A percentile compares a stretch with the other conserved stretches of the same genome.
Evolutionary conservation across 2,329 filamentous ascomycete genomes (phyloP).

Genomic region (Arthroderma uncinatum): DNA sequence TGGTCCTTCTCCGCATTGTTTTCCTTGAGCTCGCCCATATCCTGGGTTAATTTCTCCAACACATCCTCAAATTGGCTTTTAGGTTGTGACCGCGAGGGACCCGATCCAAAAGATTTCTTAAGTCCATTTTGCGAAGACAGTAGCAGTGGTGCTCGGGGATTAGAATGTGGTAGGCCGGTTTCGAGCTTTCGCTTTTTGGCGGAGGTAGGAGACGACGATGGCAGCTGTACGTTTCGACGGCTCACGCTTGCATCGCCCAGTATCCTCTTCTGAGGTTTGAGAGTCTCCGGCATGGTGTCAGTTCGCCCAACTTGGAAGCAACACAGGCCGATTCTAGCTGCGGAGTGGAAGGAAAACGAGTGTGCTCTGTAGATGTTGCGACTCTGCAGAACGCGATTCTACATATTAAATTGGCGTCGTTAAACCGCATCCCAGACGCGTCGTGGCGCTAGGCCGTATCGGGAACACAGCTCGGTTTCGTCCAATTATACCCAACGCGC

Average conservation of each 20-base stretch:
- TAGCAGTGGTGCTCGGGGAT: slow-evolving; percentile 45
- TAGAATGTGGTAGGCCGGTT: slow-evolving; percentile 40
- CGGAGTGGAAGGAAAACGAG: slow-evolving; percentile 2
- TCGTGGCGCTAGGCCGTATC: background rate
- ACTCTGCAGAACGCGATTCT: slow-evolving; percentile 14
- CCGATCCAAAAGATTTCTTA: background rate
- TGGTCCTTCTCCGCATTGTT: slow-evolving; percentile 89
- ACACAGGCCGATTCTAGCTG: slow-evolving; percentile 28
- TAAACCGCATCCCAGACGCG: background rate
- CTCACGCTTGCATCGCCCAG: slow-evolving; percentile 56
- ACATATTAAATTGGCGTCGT: slow-evolving; percentile 7
- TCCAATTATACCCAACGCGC: background rate
- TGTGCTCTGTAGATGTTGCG: background rate
- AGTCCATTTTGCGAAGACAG: slow-evolving; percentile 41
- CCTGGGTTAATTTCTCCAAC: slow-evolving; percentile 89
- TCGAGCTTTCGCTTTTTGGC: slow-evolving; percentile 81
- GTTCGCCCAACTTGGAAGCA: background rate
- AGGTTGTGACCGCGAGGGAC: slow-evolving; percentile 50
- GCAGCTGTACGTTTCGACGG: slow-evolving; percentile 45
- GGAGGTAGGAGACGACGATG: slow-evolving; percentile 41
- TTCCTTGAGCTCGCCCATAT: slow-evolving; percentile 73
- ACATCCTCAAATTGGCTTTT: slow-evolving; percentile 91
- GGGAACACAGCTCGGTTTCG: too few species aligned
- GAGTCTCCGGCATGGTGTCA: background rate
- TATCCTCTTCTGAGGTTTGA: slow-evolving; percentile 57